Percentiles rank a stretch among this genome's conserved stretches.
These are phyloP conservation scores for Teratosphaeria destructans DNA, from an alignment of 2,329 filamentous ascomycete species.

Conservation along the genomic window DNA sequence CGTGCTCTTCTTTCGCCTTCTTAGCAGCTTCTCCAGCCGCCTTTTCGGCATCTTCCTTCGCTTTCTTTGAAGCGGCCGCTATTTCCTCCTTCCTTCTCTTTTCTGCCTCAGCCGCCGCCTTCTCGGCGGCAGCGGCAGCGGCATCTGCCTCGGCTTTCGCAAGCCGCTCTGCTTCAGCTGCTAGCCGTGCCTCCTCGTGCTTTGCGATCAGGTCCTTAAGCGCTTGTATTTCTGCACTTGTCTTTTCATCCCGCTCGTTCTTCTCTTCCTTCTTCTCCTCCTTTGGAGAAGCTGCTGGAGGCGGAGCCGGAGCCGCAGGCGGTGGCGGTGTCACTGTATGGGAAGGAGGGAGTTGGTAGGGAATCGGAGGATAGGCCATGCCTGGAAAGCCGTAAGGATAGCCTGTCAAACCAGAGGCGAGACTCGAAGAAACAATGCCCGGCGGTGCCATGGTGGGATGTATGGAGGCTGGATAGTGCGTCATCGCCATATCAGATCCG, in stretches of 20 bases:
- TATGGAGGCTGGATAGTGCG: conserved; percentile 11
- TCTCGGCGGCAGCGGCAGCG: conserved; percentile 18
- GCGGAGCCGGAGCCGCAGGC: conserved; percentile 14
- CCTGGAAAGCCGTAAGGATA: conserved; percentile 1
- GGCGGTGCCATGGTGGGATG: conserved; percentile 4
- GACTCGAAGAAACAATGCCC: not conserved
- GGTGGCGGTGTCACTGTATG: conserved; percentile 4
- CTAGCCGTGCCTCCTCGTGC: conserved; percentile 31
- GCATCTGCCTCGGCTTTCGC: conserved; percentile 23
- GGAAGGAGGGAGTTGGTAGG: conserved; percentile 1
- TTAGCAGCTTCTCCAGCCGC: conserved; percentile 22
- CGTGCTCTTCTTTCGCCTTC: conserved; percentile 37
- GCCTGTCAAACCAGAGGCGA: not conserved
- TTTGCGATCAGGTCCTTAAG: conserved; percentile 32
- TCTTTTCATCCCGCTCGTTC: conserved; percentile 10
- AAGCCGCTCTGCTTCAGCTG: conserved; percentile 23
- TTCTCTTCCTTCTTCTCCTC: conserved; percentile 7
- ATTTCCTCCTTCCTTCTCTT: conserved; percentile 1
- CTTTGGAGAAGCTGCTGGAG: conserved; percentile 7
- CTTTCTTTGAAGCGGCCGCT: conserved; percentile 33
- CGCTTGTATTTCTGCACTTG: conserved; percentile 18
- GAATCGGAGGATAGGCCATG: conserved; percentile 7
- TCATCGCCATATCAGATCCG: conserved; percentile 18
- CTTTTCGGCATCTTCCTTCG: conserved; percentile 36
- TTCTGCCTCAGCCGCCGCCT: conserved; percentile 38